Evolutionary conservation across 2,329 filamentous ascomycete species (phyloP).

Genomic region (Gaeumannomyces tritici): DNA sequence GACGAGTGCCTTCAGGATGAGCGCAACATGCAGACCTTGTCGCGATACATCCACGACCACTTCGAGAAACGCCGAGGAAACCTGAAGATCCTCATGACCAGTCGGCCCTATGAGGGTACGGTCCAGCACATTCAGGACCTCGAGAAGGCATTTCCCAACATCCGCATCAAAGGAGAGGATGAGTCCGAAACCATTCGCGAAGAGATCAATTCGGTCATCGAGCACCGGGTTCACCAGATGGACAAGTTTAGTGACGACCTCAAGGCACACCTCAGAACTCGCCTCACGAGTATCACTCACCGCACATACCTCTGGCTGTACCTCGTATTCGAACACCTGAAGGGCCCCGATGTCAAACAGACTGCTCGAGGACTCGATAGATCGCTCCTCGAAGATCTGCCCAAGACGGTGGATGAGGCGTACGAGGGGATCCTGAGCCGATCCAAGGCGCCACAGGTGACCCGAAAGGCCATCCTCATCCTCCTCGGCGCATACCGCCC

Average conservation of each 20-base stretch:
- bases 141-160: neutral
- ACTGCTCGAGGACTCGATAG: constrained; percentile 7
- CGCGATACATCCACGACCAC: neutral
- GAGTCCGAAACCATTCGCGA: constrained; percentile 4
- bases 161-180: constrained; percentile 7
- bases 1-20: constrained; percentile 17
- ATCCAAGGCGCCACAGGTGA: constrained; percentile 7
- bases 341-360: too few species aligned
- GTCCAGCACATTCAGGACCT: constrained; percentile 4
- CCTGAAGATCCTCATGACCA: constrained; percentile 5
- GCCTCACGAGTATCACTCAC: constrained; percentile 12
- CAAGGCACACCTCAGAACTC: constrained; percentile 9
- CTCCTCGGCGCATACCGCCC: constrained; percentile 17
- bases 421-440: constrained; percentile 11
- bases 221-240: neutral
- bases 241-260: constrained; percentile 4
- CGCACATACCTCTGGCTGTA: constrained; percentile 28
- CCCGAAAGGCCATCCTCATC: constrained; percentile 13
- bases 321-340: too few species aligned
- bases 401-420: constrained; percentile 12
- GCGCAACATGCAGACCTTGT: constrained; percentile 1
- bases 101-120: constrained; percentile 6
- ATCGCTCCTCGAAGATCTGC: constrained; percentile 11
- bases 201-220: constrained; percentile 6
- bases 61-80: neutral